phyloP scores from a whole-genome alignment of 1,284 basidiomycete genomes.

The Cutaneotrichosporon arboriforme region DNA sequence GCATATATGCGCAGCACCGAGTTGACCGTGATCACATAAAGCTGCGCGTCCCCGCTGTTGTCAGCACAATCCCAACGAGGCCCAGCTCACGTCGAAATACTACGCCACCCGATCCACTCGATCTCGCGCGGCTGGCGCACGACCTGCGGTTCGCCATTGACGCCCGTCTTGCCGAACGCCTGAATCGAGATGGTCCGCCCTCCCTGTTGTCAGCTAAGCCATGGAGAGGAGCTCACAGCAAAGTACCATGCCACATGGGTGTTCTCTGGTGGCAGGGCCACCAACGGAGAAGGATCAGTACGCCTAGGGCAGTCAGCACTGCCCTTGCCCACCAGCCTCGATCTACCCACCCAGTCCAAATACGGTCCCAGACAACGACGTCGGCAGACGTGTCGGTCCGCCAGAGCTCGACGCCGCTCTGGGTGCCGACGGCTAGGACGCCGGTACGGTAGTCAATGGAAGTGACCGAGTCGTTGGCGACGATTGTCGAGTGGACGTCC shows the following conservation, averaged over 20 bases:
- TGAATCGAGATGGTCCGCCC: slow-evolving; percentile 24
- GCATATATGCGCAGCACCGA: slow-evolving; percentile 67
- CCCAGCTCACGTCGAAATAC: slow-evolving; percentile 24
- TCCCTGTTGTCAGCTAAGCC: slow-evolving; percentile 9
- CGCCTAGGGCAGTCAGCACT: neutral
- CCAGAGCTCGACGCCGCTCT: slow-evolving; percentile 38
- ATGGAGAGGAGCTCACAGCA: slow-evolving; percentile 14
- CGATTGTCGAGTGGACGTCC: slow-evolving; percentile 35
- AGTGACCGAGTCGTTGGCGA: slow-evolving; percentile 25
- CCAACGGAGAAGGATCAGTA: neutral
- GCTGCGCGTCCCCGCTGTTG: slow-evolving; percentile 32
- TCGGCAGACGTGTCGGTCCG: slow-evolving; percentile 25
- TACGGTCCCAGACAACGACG: slow-evolving; percentile 41
- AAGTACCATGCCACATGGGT: slow-evolving; percentile 34
- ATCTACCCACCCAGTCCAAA: slow-evolving; percentile 35
- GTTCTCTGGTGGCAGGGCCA: slow-evolving; percentile 16
- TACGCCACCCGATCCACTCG: slow-evolving; percentile 41
- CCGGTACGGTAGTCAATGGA: slow-evolving; percentile 33
- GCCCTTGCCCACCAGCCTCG: too few species aligned
- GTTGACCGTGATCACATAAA: slow-evolving; percentile 41
- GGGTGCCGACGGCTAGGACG: slow-evolving; percentile 28
- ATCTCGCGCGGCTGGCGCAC: slow-evolving; percentile 39
- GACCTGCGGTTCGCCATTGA: slow-evolving; percentile 30
- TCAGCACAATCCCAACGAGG: slow-evolving; percentile 1
- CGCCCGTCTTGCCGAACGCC: slow-evolving; percentile 23